Conservation (phyloP, 306 rosid genomes). For the Trifolium pratense region DNA sequence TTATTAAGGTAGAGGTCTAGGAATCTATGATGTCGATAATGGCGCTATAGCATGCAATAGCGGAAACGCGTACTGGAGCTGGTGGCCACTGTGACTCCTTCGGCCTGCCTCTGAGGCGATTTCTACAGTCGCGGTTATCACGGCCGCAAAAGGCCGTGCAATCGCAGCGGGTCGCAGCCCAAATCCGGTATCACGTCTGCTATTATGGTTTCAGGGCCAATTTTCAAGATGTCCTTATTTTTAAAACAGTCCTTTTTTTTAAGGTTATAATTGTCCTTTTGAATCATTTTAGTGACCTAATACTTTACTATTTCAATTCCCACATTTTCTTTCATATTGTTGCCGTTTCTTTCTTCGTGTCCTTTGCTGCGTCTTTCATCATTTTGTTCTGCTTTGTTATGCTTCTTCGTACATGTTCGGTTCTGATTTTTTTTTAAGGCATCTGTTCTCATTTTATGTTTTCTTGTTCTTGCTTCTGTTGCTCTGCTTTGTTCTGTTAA, state of each 20-base stretch:
- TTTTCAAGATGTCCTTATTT: no score
- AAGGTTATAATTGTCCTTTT: neutral
- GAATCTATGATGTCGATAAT: neutral
- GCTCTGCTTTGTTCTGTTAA: neutral
- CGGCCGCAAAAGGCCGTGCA: no score
- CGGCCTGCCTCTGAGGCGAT: neutral
- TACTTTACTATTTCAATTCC: neutral
- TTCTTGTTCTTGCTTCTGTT: neutral
- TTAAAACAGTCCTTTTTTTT: neutral
- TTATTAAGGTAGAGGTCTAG: conserved; percentile 27
- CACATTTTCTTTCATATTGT: neutral
- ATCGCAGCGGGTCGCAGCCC: no score
- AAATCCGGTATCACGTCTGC: neutral
- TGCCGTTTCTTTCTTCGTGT: neutral
- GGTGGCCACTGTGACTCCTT: neutral
- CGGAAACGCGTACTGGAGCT: neutral
- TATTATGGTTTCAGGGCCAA: neutral
- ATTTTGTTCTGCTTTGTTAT: neutral
- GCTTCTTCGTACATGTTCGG: neutral
- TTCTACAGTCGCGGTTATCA: neutral
- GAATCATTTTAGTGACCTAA: neutral
- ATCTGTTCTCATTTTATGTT: neutral
- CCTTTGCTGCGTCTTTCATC: neutral
- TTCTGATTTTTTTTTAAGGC: neutral
- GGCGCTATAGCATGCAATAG: neutral